phyloP scores from a whole-genome alignment of 805 yeast species.

The Scheffersomyces ergatensis region DNA sequence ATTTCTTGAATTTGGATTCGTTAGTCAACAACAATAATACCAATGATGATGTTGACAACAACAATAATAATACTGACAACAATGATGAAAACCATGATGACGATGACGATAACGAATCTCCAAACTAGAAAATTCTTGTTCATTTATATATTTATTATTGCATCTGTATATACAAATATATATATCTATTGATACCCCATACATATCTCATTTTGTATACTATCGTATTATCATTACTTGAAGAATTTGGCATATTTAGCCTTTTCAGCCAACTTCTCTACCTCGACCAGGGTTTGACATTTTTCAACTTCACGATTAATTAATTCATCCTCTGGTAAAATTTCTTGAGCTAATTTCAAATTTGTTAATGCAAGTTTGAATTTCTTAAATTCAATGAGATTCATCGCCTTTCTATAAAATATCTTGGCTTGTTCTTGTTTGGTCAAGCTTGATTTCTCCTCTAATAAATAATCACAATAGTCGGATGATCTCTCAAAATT shows the following conservation, averaged over 20 bases:
- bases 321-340: constrained; percentile 48
- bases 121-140: too few relatives aligned
- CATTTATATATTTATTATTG: background rate
- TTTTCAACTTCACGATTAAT: constrained; percentile 43
- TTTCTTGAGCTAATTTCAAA: constrained; percentile 40
- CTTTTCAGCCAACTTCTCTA: constrained; percentile 48
- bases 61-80: background rate
- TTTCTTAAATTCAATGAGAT: constrained; percentile 42
- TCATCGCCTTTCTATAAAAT: constrained; percentile 52
- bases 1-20: constrained; percentile 24
- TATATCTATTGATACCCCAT: background rate
- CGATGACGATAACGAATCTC: constrained; percentile 1
- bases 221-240: constrained; percentile 12
- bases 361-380: constrained; percentile 49
- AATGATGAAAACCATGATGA: background rate
- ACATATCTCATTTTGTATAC: constrained; percentile 1
- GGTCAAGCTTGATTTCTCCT: constrained; percentile 26
- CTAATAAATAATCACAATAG: constrained; percentile 52
- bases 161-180: background rate
- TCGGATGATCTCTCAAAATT: constrained; percentile 50
- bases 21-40: constrained; percentile 8
- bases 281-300: constrained; percentile 39
- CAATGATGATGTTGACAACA: constrained; percentile 1
- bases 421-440: constrained; percentile 55
- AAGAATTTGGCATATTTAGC: constrained; percentile 66